phyloP scores from a whole-genome alignment of 1,284 basidiomycete genomes.

The Pyrrhoderma noxium region DNA sequence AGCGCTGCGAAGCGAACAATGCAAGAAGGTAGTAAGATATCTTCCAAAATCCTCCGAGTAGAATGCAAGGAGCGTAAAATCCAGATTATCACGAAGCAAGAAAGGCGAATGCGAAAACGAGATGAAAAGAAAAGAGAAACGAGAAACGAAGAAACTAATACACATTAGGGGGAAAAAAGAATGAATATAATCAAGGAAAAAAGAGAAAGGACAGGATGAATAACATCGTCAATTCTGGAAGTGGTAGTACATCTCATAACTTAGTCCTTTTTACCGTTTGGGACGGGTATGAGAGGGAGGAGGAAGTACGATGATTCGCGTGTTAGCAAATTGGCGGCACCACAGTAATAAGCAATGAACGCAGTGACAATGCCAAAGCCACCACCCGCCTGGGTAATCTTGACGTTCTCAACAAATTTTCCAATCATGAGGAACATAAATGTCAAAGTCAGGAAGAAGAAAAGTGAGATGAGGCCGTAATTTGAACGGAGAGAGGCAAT shows the following conservation, averaged over 20 bases:
- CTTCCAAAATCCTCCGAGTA: background rate
- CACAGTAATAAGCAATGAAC: constrained; percentile 61
- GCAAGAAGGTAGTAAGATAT: background rate
- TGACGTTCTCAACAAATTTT: constrained; percentile 29
- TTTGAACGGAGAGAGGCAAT: constrained; percentile 61
- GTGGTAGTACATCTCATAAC: background rate
- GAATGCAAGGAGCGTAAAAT: too few relatives aligned
- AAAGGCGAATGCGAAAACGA: background rate
- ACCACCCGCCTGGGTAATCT: constrained; percentile 51
- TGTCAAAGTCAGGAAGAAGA: constrained; percentile 65
- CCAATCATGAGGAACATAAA: constrained; percentile 52
- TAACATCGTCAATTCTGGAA: background rate
- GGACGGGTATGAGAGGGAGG: constrained; percentile 42
- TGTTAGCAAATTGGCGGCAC: constrained; percentile 51
- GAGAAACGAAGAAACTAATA: background rate
- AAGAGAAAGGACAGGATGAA: background rate
- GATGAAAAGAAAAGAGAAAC: background rate
- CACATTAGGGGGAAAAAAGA: too few relatives aligned
- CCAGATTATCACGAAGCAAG: background rate
- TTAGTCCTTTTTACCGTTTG: constrained; percentile 18
- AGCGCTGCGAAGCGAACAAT: too few relatives aligned
- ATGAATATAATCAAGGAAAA: background rate
- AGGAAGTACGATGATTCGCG: constrained; percentile 42
- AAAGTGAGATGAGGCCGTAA: constrained; percentile 57
- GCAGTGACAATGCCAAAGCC: constrained; percentile 64